Base-by-base conservation (phyloP, 2,329 filamentous ascomycete genomes). In the Penicillium sp. region DNA sequence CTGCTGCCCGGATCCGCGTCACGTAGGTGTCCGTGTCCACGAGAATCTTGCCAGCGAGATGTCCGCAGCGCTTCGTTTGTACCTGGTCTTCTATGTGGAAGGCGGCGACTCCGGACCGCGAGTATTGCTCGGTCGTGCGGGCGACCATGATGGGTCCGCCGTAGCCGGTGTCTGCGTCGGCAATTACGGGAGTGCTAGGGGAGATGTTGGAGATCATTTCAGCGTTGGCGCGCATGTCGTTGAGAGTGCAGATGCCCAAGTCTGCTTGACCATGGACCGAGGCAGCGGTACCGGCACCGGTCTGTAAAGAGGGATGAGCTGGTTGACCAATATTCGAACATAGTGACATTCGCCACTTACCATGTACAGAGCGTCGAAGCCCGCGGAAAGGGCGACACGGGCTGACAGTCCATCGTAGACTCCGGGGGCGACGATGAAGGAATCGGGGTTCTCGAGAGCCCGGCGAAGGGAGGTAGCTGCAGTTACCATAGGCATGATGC, bases 11-110 rank as follows among this genome's bases (percentile, higher is more conserved):
- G 39, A 72, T 69, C 4, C 69, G 64, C 7, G 60, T 64, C 31
- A 61, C 58, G 48, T 65, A 72, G 2, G 64, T 65, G 1, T 61
- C 58, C 1, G 47, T 54, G 41, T 66, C 65, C 19, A 72, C 69
- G 7, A 72, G 63, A 34, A 66, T 60, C 53, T 72, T 72, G 34
- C 69, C 69, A 2, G 58, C 62, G 0, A 72, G 63, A 45, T 72
- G 69, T 2, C 70, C 69, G 50, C 70, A 72, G n/a, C 68, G 64
- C 49, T 72, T 72, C 15, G 65, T 69, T 52, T 69, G 68, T 8
- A 79, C 72, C 60, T 81, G 76, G 61, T 81, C 78, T 62, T 81
- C 78, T 55, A 81, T 73, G 59, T 81, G 78, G 39, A 80, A 69
- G 9, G 70, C 78, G 1, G 78, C 78, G 3, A 81, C 74, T 21